Percentiles rank a stretch among this genome's conserved stretches.
phyloP scores from a whole-genome alignment of 2,329 filamentous ascomycete genomes.

The Ophiostoma sp. region DNA sequence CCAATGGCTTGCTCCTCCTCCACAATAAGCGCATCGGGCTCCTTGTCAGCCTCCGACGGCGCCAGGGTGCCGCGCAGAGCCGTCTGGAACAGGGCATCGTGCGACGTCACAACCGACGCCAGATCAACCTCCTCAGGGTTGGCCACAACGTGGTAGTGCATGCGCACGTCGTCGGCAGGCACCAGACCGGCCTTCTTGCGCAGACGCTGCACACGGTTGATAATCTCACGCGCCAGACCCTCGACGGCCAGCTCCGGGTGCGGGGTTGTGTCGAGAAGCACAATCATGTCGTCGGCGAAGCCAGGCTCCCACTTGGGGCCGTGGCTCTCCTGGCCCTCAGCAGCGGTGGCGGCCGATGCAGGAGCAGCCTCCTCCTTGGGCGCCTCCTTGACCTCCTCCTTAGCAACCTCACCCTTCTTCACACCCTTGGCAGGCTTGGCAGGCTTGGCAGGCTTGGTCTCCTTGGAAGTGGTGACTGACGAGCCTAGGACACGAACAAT shows the following conservation, averaged over 20 bases:
- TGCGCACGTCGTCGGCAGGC: slow-evolving; percentile 90
- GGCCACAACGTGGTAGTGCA: slow-evolving; percentile 82
- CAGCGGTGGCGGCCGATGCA: background rate
- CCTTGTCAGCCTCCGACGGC: slow-evolving; percentile 56
- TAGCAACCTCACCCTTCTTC: background rate
- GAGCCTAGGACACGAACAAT: slow-evolving; percentile 79
- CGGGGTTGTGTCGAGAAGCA: slow-evolving; percentile 73
- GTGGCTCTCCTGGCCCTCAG: background rate
- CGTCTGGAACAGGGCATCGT: slow-evolving; percentile 71
- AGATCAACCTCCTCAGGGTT: slow-evolving; percentile 78
- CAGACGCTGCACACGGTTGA: slow-evolving; percentile 88
- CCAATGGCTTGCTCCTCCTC: slow-evolving; percentile 68
- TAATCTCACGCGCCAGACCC: slow-evolving; percentile 85
- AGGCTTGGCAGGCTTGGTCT: slow-evolving; percentile 61
- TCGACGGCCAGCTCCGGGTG: slow-evolving; percentile 86
- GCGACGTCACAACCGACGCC: slow-evolving; percentile 66
- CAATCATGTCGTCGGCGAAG: slow-evolving; percentile 67
- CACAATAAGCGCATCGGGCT: slow-evolving; percentile 63
- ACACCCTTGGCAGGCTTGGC: slow-evolving; percentile 47
- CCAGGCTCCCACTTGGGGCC: slow-evolving; percentile 30
- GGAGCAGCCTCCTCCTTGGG: background rate
- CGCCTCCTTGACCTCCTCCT: background rate
- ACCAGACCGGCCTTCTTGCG: slow-evolving; percentile 91
- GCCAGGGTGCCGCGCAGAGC: slow-evolving; percentile 75
- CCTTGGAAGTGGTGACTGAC: slow-evolving; percentile 48